phyloP scores from a whole-genome alignment of 192 early-diverging fungal species.

The Gamsiella multidivaricata region DNA sequence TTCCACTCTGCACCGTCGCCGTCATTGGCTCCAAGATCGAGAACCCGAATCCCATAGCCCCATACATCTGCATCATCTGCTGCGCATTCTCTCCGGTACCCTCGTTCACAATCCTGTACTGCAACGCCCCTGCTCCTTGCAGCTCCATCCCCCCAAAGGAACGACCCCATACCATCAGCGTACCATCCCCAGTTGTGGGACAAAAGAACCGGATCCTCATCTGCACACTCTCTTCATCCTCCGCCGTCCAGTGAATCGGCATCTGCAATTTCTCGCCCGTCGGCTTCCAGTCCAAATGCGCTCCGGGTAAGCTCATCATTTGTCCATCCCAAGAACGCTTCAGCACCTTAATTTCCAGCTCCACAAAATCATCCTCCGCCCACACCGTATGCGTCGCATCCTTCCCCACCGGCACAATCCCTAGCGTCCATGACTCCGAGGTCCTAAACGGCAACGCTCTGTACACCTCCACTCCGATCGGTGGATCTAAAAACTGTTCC shows the following conservation, averaged over 20 bases:
- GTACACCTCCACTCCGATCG: constrained; percentile 31
- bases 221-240: constrained; percentile 11
- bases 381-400: constrained; percentile 2
- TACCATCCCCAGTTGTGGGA: constrained; percentile 18
- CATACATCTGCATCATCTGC: constrained; percentile 9
- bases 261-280: neutral
- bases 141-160: neutral
- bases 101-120: constrained; percentile 27
- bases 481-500: constrained; percentile 60
- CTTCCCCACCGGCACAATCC: neutral
- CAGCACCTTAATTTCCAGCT: constrained; percentile 19
- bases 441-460: constrained; percentile 1
- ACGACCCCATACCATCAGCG: neutral
- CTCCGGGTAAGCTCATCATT: neutral
- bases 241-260: constrained; percentile 15
- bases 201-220: constrained; percentile 29
- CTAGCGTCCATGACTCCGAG: constrained; percentile 8
- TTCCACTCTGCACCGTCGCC: constrained; percentile 14
- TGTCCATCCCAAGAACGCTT: constrained; percentile 7
- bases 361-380: constrained; percentile 36
- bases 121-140: neutral
- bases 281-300: constrained; percentile 11
- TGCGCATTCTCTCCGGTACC: constrained; percentile 24
- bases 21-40: constrained; percentile 32
- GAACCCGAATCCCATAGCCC: neutral